Conservation (phyloP, 2,329 filamentous ascomycete genomes). For the Microdochium paspali region DNA sequence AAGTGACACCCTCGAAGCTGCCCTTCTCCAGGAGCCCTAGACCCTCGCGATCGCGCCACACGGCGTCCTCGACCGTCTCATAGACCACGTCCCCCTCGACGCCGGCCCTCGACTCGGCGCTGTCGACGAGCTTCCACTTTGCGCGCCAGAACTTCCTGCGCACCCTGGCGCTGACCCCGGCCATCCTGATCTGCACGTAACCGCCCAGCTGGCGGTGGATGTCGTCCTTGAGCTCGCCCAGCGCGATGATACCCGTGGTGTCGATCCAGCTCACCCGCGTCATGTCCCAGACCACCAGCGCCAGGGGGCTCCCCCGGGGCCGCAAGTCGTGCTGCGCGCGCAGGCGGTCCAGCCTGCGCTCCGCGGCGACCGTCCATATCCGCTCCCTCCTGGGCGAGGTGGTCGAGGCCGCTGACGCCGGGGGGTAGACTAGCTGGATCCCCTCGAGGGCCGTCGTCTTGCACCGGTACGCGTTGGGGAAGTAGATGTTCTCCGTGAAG, state of each 20-base stretch:
- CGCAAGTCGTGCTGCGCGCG: constrained; percentile 11
- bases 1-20: constrained; percentile 15
- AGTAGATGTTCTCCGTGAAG: constrained; percentile 49
- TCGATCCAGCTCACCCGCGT: constrained; percentile 18
- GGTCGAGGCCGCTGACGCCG: constrained; percentile 8
- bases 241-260: constrained; percentile 17
- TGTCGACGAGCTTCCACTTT: constrained; percentile 14
- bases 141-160: constrained; percentile 15
- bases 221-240: constrained; percentile 20
- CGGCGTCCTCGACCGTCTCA: constrained; percentile 15
- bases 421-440: constrained; percentile 19
- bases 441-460: constrained; percentile 17
- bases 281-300: constrained; percentile 19
- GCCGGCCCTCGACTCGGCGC: constrained; percentile 9
- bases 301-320: constrained; percentile 14
- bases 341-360: constrained; percentile 15
- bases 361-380: constrained; percentile 19
- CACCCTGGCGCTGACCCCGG: constrained; percentile 12
- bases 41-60: constrained; percentile 17
- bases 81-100: constrained; percentile 16
- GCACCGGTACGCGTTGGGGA: constrained; percentile 46
- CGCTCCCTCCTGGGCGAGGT: no score
- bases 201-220: constrained; percentile 15
- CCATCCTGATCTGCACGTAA: constrained; percentile 16
- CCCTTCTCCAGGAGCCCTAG: constrained; percentile 5